phyloP scores from a whole-genome alignment of 2,329 filamentous ascomycete species.

The Myrmaecium sp. region DNA sequence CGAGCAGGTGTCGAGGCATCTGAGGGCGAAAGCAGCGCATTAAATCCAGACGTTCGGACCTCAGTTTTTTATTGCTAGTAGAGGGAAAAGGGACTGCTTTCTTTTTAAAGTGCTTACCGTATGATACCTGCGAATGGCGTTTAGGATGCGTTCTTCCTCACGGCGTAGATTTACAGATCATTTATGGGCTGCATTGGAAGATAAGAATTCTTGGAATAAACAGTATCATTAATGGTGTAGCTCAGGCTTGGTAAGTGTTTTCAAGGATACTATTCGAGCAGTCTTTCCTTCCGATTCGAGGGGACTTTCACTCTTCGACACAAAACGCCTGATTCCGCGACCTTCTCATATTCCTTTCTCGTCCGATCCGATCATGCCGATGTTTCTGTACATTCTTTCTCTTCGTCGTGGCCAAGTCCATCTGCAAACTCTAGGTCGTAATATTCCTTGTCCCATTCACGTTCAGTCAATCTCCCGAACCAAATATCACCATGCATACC shows the following conservation, averaged over 20 bases:
- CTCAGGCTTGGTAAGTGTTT: no score
- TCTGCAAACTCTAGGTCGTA: no score
- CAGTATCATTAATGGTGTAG: no score
- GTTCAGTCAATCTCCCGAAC: not conserved
- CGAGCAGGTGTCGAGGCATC: constrained; percentile 72
- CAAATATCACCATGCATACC: not conserved
- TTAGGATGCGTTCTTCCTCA: not conserved
- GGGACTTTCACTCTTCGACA: no score
- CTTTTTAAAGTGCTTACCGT: not conserved
- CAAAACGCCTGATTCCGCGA: no score
- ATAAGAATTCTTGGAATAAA: no score
- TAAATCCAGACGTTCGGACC: not conserved
- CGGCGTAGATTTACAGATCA: not conserved
- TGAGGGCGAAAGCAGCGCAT: constrained; percentile 33
- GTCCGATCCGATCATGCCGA: no score
- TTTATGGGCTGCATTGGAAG: not conserved
- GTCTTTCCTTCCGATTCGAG: no score
- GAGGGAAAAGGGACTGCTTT: constrained; percentile 5
- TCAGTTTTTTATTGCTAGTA: constrained; percentile 2
- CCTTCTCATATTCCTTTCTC: no score
- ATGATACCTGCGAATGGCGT: not conserved
- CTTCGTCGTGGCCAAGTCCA: no score
- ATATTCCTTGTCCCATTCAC: not conserved
- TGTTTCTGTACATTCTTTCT: no score
- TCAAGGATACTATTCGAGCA: no score